Percentiles rank a stretch among this genome's conserved stretches.
Evolutionary conservation across 768 basidiomycete genomes (phyloP).

Genomic region (Megacollybia marginata): DNA sequence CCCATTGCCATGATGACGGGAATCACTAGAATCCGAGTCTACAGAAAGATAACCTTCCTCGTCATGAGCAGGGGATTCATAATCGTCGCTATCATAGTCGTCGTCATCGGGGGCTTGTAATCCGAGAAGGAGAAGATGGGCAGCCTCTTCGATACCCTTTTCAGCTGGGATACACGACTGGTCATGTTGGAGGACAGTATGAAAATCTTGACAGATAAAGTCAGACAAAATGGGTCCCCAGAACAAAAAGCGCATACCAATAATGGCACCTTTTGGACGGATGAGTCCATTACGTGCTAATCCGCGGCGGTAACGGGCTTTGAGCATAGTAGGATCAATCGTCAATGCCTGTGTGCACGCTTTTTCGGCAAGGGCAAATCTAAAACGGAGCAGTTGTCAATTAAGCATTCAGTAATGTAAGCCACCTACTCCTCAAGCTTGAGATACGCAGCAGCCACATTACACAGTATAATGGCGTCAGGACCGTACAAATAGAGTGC

Average conservation of each 20-base stretch:
- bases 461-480: neutral
- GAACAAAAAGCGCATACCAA: conserved; percentile 12
- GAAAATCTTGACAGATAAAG: neutral
- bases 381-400: conserved; percentile 4
- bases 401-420: neutral
- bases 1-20: conserved; percentile 41
- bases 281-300: conserved; percentile 24
- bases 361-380: conserved; percentile 32
- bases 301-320: conserved; percentile 32
- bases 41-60: conserved; percentile 29
- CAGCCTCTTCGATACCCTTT: neutral
- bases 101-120: neutral
- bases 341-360: conserved; percentile 28
- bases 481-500: neutral
- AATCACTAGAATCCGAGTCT: conserved; percentile 49
- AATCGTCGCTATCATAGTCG: neutral
- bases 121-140: neutral
- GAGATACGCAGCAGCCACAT: neutral
- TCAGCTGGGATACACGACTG: neutral
- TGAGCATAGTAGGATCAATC: conserved; percentile 24
- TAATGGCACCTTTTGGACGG: conserved; percentile 17
- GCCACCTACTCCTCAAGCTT: too few relatives aligned
- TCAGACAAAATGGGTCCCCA: neutral
- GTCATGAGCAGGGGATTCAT: conserved; percentile 10
- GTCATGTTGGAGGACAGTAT: neutral